Base-by-base conservation (phyloP, 768 basidiomycete species). In the Neoboletus magnificus region DNA sequence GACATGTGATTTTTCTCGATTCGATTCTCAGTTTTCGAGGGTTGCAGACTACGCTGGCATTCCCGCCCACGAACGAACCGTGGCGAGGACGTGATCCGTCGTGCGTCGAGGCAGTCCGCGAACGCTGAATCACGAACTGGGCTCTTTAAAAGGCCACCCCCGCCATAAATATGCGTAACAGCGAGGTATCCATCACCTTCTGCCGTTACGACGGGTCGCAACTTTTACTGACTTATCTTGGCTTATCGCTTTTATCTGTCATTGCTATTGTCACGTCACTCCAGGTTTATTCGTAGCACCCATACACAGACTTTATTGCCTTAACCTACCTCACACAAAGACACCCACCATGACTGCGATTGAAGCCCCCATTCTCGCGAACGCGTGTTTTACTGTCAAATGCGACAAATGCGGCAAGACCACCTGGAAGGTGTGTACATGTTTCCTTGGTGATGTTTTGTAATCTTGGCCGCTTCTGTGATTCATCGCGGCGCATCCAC, bases 321-420 rank as follows among this genome's bases (percentile, higher is more conserved):
- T 64, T 67, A 67, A 71, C 65, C 59, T 64, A 69, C 64, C 56
- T 57, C 58, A 35, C 33, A 56, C 59, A 52, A 60, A 53, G 60
- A 59, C 52, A 58, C 52, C 8, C 25, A 43, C 45, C 43, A 73
- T 73, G 71, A 59, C 60, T 48, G 46, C 48, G 30, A 49, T 54
- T 46, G 55, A 64, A 48, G 35, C 36, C 48, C 46, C 66, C 61
- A 61, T 70, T 60, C 82, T 78, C 52, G 77, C 76, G 58, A 74
- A 87, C 65, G 62, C 70, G 55, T 90, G 88, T 74, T 79, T 70
- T 66, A 60, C 70, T 57, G 83, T 85, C 55, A 76, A 77, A 55
- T 90, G 88, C 72, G 71, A 69, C 49, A 74, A 70, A 55, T 90
- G 88, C 69, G 78, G 78, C 48, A 89, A 89, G 77, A 82, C 73